Conservation (phyloP, 768 basidiomycete genomes). For the Pleurotus ostreatus region DNA sequence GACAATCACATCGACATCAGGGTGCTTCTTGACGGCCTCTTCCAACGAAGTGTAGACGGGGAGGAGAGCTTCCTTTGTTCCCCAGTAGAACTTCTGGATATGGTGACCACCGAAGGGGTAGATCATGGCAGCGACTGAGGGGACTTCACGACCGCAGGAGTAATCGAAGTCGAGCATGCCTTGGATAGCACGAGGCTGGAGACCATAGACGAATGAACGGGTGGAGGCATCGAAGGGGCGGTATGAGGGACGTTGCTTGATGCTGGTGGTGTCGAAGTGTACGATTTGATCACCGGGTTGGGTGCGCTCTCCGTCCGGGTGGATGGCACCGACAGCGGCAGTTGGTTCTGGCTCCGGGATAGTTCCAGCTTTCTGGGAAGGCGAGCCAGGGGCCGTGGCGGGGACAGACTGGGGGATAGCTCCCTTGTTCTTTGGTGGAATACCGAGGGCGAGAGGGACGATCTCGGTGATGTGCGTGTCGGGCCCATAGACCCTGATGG, state of each 20-base stretch:
- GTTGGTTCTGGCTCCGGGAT: constrained; percentile 29
- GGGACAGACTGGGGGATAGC: constrained; percentile 17
- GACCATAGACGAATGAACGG: constrained; percentile 97
- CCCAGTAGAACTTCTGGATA: constrained; percentile 99
- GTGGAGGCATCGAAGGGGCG: constrained; percentile 91
- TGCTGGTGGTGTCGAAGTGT: constrained; percentile 62
- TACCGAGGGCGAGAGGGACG: constrained; percentile 94
- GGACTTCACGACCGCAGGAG: constrained; percentile 88
- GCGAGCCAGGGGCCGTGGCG: constrained; percentile 44
- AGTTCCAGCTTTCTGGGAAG: constrained; percentile 36
- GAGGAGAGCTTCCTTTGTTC: constrained; percentile 96
- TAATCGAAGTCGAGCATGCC: constrained; percentile 97
- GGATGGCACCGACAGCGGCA: constrained; percentile 64
- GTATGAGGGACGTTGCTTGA: constrained; percentile 65
- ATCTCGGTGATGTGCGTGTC: constrained; percentile 99
- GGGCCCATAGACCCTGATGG: constrained; percentile 95
- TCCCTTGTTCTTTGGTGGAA: constrained; percentile 48
- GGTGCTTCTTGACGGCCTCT: constrained; percentile 92
- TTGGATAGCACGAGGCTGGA: constrained; percentile 98
- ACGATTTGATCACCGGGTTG: constrained; percentile 89
- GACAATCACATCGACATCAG: constrained; percentile 95
- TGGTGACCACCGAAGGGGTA: constrained; percentile 99
- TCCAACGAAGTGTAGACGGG: constrained; percentile 93
- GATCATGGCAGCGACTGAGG: constrained; percentile 98
- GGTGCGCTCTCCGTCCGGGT: constrained; percentile 73